These are phyloP conservation scores for Maudiozyma humilis DNA, from an alignment of 1,139 yeast genomes.

Conservation along the genomic window DNA sequence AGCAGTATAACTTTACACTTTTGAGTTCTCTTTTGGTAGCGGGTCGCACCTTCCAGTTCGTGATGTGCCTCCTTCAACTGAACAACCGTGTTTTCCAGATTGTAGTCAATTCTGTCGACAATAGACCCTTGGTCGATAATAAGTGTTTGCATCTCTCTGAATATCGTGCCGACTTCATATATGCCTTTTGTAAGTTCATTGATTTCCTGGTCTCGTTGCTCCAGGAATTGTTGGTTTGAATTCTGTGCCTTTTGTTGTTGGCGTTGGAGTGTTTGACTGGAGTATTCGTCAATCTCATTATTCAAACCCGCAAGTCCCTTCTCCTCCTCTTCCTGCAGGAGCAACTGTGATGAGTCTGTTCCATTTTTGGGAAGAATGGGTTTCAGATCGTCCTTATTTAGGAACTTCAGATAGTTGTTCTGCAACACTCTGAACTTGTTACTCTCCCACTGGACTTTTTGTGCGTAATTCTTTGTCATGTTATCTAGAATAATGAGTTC, in stretches of 20 bases:
- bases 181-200: constrained; percentile 89
- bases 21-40: constrained; percentile 79
- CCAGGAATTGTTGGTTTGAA: constrained; percentile 33
- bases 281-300: constrained; percentile 36
- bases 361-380: constrained; percentile 28
- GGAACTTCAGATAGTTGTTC: constrained; percentile 70
- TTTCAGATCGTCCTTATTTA: constrained; percentile 60
- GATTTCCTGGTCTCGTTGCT: constrained; percentile 81
- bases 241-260: constrained; percentile 34
- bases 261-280: constrained; percentile 38
- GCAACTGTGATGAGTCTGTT: constrained; percentile 17
- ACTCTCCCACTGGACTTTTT: constrained; percentile 70
- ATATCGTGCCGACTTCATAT: constrained; percentile 83
- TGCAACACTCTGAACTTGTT: constrained; percentile 78
- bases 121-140: constrained; percentile 94
- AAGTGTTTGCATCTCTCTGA: constrained; percentile 84
- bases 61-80: constrained; percentile 71
- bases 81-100: constrained; percentile 67
- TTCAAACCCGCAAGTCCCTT: constrained; percentile 22
- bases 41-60: constrained; percentile 67
- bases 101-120: constrained; percentile 86
- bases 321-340: constrained; percentile 39
- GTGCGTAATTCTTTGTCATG: constrained; percentile 76
- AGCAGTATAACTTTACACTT: constrained; percentile 83
- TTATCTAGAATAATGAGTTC: constrained; percentile 67